Conservation (phyloP, 2,329 filamentous ascomycete species). For the Phyllosticta citrichinensis region DNA sequence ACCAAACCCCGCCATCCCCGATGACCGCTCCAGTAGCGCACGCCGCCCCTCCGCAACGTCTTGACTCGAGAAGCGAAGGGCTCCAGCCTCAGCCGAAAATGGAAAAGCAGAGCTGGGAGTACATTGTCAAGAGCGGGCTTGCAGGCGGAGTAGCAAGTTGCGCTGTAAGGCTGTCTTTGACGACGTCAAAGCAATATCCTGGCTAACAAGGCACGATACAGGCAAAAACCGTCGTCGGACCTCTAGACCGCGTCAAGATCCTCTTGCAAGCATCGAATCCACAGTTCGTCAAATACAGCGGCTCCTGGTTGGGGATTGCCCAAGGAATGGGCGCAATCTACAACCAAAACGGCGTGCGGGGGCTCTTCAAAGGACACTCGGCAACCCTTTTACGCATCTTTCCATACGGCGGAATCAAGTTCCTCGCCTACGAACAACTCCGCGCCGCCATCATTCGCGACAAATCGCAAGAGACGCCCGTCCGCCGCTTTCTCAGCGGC, state of each 20-base stretch:
- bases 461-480: constrained; percentile 65
- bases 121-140: constrained; percentile 70
- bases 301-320: constrained; percentile 77
- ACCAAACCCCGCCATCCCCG: constrained; percentile 19
- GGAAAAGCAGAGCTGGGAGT: constrained; percentile 68
- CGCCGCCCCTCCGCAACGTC: constrained; percentile 10
- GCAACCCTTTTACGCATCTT: constrained; percentile 91
- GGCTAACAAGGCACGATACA: constrained; percentile 27
- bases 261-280: constrained; percentile 95
- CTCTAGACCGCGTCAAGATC: constrained; percentile 96
- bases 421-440: constrained; percentile 94
- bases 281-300: constrained; percentile 84
- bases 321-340: constrained; percentile 79
- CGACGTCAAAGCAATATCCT: background rate
- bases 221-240: constrained; percentile 93
- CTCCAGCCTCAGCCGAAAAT: constrained; percentile 31
- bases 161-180: constrained; percentile 52
- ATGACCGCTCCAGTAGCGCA: constrained; percentile 18
- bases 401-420: constrained; percentile 95
- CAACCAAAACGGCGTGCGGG: constrained; percentile 57
- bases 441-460: constrained; percentile 65
- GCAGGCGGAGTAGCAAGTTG: constrained; percentile 88
- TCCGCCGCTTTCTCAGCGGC: constrained; percentile 65
- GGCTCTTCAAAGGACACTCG: constrained; percentile 88
- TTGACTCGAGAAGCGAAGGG: constrained; percentile 6